Evolutionary conservation across 129 eudicot species (phyloP).

Genomic region (Centella asiatica): DNA sequence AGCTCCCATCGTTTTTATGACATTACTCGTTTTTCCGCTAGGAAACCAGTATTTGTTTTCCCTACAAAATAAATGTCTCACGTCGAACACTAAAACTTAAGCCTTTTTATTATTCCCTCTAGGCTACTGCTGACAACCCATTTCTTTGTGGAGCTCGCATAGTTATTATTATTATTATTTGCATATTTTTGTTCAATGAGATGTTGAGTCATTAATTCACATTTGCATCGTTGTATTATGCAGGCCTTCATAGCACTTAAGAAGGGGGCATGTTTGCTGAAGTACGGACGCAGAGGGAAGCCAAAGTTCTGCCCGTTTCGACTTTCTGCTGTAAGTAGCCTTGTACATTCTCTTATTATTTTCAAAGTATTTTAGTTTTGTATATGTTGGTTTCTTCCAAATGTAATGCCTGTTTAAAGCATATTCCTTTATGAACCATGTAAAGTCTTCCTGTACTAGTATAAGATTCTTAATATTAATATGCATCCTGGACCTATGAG

Average conservation of each 20-base stretch:
- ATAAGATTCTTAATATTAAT: too few relatives aligned
- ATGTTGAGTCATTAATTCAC: not conserved
- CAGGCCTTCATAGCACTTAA: constrained; percentile 91
- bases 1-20: not conserved
- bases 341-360: not conserved
- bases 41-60: too few relatives aligned
- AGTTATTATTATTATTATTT: too few relatives aligned
- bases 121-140: too few relatives aligned
- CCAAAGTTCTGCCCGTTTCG: constrained; percentile 97
- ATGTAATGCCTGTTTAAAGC: not conserved
- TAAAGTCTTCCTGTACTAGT: not conserved
- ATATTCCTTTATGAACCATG: not conserved
- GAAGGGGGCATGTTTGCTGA: constrained; percentile 88
- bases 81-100: not conserved
- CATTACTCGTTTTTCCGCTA: too few relatives aligned
- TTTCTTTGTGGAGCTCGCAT: too few relatives aligned
- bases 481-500: not conserved
- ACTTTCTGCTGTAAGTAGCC: constrained; percentile 69
- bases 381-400: not conserved
- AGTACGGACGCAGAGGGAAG: constrained; percentile 95
- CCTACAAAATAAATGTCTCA: not conserved
- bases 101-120: not conserved
- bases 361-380: not conserved
- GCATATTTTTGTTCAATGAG: constrained; percentile 2
- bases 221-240: not conserved